Percentiles rank a stretch among this genome's conserved stretches.
Evolutionary conservation across 768 basidiomycete species (phyloP).

Genomic region (Mycena metata): DNA sequence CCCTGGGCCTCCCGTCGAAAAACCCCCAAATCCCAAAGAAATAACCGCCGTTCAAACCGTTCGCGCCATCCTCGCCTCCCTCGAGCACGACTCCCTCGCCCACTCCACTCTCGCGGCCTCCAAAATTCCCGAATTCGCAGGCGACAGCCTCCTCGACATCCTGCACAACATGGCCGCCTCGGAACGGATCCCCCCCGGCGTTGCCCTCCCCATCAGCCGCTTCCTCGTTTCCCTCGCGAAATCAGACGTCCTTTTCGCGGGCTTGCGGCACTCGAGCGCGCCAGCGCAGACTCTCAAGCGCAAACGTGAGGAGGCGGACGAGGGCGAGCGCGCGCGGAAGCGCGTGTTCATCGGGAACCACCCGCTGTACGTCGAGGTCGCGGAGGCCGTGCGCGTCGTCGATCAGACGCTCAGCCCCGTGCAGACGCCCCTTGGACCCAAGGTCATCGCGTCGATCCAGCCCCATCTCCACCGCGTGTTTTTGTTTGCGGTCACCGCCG

Average conservation of each 20-base stretch:
- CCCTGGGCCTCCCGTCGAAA: slow-evolving; percentile 36
- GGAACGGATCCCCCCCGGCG: slow-evolving; percentile 63
- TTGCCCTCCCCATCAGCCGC: slow-evolving; percentile 71
- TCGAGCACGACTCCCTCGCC: slow-evolving; percentile 70
- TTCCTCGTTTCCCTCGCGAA: slow-evolving; percentile 74
- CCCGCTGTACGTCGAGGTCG: slow-evolving; percentile 68
- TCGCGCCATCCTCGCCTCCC: slow-evolving; percentile 69
- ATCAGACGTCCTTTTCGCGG: slow-evolving; percentile 75
- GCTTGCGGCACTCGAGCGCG: slow-evolving; percentile 73
- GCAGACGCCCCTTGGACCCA: slow-evolving; percentile 62
- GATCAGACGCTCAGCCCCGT: slow-evolving; percentile 56
- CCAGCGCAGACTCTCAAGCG: slow-evolving; percentile 78
- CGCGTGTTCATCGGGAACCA: slow-evolving; percentile 51
- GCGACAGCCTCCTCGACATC: slow-evolving; percentile 68
- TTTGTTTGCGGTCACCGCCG: slow-evolving; percentile 82
- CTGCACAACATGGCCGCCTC: slow-evolving; percentile 63
- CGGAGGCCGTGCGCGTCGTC: slow-evolving; percentile 72
- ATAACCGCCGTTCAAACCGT: slow-evolving; percentile 76
- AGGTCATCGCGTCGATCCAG: slow-evolving; percentile 78
- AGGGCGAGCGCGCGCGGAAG: slow-evolving; percentile 49
- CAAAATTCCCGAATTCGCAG: slow-evolving; percentile 60
- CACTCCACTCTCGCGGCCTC: slow-evolving; percentile 66
- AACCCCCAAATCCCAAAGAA: slow-evolving; percentile 52
- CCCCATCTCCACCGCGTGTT: slow-evolving; percentile 82
- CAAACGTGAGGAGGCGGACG: slow-evolving; percentile 72